phyloP scores from a whole-genome alignment of 805 yeast species.

The Saccharomyces jurei region DNA sequence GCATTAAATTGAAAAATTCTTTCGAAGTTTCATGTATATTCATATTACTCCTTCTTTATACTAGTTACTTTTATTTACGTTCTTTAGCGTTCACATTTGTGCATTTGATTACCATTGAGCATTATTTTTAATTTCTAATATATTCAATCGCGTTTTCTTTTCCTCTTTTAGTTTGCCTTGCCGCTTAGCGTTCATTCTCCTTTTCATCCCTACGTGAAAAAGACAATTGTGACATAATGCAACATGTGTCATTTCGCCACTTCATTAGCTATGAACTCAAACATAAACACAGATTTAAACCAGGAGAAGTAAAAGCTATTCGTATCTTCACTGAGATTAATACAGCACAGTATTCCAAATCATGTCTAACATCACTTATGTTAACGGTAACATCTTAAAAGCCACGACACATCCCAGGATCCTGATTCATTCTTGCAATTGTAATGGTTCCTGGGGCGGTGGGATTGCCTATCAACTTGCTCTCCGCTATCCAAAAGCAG shows the following conservation, averaged over 20 bases:
- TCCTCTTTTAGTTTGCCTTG: background rate
- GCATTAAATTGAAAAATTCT: background rate
- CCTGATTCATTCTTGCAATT: conserved; percentile 74
- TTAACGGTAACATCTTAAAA: conserved; percentile 16
- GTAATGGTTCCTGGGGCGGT: conserved; percentile 76
- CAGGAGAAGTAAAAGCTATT: background rate
- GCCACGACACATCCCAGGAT: conserved; percentile 31
- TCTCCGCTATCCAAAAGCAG: conserved; percentile 48
- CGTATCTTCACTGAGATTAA: background rate
- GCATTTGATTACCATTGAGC: background rate
- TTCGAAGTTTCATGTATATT: background rate
- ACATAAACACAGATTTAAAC: background rate
- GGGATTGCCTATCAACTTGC: conserved; percentile 65
- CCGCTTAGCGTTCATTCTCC: background rate
- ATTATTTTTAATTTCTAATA: background rate
- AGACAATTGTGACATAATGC: background rate
- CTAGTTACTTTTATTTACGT: background rate
- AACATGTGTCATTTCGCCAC: background rate
- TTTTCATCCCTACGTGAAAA: background rate
- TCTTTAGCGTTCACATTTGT: background rate
- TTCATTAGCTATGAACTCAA: background rate
- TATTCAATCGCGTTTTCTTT: background rate
- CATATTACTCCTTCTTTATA: background rate
- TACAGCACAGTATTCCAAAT: background rate
- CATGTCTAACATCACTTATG: conserved; percentile 14